phyloP scores from a whole-genome alignment of 176 grass and related monocot species.

The Triticum monococcum region DNA sequence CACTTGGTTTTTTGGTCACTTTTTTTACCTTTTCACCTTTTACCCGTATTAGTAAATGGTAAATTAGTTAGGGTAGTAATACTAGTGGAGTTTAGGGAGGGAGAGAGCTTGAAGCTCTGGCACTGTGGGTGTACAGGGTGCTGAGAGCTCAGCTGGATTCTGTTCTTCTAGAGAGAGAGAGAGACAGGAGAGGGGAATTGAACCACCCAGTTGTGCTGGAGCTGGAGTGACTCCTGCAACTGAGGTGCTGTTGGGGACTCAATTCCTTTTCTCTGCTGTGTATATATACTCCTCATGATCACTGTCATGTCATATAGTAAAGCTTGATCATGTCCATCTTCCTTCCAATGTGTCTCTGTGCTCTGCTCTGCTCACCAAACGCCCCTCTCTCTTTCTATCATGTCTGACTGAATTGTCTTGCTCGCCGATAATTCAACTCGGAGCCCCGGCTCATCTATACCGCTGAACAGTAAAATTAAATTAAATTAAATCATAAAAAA shows the following conservation, averaged over 20 bases:
- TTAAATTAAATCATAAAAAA: too few species aligned
- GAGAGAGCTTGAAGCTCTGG: slow-evolving; percentile 37
- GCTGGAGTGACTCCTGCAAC: neutral
- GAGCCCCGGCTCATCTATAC: too few species aligned
- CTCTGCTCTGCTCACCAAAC: neutral
- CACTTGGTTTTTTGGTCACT: neutral
- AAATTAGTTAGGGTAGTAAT: slow-evolving; percentile 1
- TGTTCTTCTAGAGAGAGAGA: slow-evolving; percentile 2
- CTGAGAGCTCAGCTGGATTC: slow-evolving; percentile 24
- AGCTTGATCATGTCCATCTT: neutral
- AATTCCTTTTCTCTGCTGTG: neutral
- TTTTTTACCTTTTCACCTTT: neutral
- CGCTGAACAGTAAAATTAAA: too few species aligned
- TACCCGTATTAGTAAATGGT: neutral
- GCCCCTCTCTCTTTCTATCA: too few species aligned
- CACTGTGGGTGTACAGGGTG: slow-evolving; percentile 27
- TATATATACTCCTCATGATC: slow-evolving; percentile 3
- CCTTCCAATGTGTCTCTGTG: neutral
- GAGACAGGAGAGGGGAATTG: neutral
- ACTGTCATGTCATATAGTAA: neutral
- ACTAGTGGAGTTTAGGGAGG: neutral
- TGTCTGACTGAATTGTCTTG: too few species aligned
- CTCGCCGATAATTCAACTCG: too few species aligned
- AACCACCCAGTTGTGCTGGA: slow-evolving; percentile 38
- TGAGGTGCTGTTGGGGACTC: slow-evolving; percentile 36